Base-by-base conservation (phyloP, 371 early-diverging fungal species). In the Phascolomyces articulosus region DNA sequence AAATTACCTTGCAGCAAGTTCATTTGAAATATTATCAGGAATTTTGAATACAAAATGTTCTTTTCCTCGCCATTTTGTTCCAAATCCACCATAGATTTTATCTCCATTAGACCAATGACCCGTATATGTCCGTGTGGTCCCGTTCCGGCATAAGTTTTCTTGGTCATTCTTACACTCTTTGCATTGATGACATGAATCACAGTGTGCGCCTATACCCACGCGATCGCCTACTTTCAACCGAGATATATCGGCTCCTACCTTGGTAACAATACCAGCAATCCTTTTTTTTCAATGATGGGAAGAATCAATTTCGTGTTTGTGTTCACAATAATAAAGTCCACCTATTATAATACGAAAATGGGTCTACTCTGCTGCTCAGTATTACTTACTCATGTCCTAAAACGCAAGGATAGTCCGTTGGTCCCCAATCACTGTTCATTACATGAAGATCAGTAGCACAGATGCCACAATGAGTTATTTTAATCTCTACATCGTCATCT, bases 131-230 rank as follows among this genome's bases (percentile, higher is more conserved):
- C 54, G 34, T 2, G 55, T 61, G 1, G 9, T 38, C 16, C 56
- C 41, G 26, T 58, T 57, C 41, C 56, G 24, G 60, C 77, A 77
- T 16, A 73, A 29, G 40, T 77, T 29, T 27, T 71, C 71, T n/a
- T 64, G 26, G 13, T 67, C 68, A 7, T 53, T 55, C 13, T 66
- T 66, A 40, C 78, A 78, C 7, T 65, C 23, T 0, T 74, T 62
- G 40, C 72, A 71, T 29, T 72, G 58, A 27, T 73, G 64, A 59
- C 87, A 85, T 7, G 84, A 70, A 27, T 73, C 78, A 20, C 72
- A 74, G 69, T 88, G 86, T 31, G 85, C 85, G 18, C 91, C 91
- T 15, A 87, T 86, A 34, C 93, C 93, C 54, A 91, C 89, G 7
- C 84, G 59, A 63, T 91, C 89, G 40, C 91, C 94, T 44, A 92